These are phyloP conservation scores for Aphanomyces cochlioides DNA, from an alignment of 352 stramenopile genomes.

Conservation along the genomic window DNA sequence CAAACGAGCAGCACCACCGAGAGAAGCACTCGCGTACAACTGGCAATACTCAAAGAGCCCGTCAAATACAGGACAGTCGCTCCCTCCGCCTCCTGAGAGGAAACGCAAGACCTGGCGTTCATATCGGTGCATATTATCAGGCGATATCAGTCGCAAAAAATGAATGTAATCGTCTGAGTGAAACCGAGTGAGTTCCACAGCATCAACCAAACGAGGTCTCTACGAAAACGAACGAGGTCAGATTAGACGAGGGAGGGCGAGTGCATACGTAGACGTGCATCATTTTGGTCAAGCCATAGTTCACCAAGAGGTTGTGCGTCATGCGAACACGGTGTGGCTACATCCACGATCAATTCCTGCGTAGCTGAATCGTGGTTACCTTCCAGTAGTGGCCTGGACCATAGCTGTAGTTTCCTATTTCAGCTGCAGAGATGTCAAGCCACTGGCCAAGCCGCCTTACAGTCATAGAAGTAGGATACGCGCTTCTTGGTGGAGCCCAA, in stretches of 20 bases:
- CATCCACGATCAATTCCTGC: background rate
- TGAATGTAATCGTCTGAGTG: constrained; percentile 99
- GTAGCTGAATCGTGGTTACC: constrained; percentile 21
- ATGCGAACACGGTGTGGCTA: constrained; percentile 98
- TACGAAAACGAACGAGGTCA: constrained; percentile 32
- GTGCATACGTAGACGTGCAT: constrained; percentile 96
- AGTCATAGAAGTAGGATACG: constrained; percentile 89
- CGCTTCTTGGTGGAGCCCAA: constrained; percentile 50
- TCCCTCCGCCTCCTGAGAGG: constrained; percentile 89
- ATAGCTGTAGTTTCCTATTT: constrained; percentile 99
- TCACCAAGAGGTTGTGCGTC: constrained; percentile 99
- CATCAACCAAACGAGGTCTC: constrained; percentile 92
- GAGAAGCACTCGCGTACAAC: constrained; percentile 96
- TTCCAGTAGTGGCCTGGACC: constrained; percentile 91
- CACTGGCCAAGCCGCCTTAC: constrained; percentile 33
- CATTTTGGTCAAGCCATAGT: constrained; percentile 98
- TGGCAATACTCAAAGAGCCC: constrained; percentile 99
- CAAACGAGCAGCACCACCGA: constrained; percentile 95
- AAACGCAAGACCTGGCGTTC: constrained; percentile 91
- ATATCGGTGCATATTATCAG: constrained; percentile 98
- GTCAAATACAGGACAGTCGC: constrained; percentile 99
- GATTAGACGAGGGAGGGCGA: too few species aligned
- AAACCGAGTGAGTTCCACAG: constrained; percentile 97
- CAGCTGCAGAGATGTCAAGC: constrained; percentile 47
- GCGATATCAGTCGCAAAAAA: constrained; percentile 96